Evolutionary conservation across 495 filamentous ascomycete genomes (phyloP).

Genomic region (Xanthoparmelia taractica): DNA sequence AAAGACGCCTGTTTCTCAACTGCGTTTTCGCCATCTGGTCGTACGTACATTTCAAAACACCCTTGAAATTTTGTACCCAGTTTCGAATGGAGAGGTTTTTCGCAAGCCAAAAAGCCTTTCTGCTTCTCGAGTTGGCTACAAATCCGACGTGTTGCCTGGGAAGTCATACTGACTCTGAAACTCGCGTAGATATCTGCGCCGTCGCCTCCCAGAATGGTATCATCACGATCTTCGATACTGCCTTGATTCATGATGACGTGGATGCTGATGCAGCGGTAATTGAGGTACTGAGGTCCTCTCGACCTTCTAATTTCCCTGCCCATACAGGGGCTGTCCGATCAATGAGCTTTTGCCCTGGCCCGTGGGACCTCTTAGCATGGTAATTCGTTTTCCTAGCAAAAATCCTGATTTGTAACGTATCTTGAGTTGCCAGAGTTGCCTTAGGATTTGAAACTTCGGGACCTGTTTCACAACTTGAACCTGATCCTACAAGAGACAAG

Average conservation of each 20-base stretch:
- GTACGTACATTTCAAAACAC: neutral
- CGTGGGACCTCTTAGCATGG: constrained; percentile 89
- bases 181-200: constrained; percentile 44
- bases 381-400: neutral
- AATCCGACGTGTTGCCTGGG: neutral
- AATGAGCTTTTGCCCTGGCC: constrained; percentile 83
- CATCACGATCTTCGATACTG: constrained; percentile 59
- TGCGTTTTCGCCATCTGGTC: constrained; percentile 62
- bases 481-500: neutral
- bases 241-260: constrained; percentile 36
- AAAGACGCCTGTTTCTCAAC: constrained; percentile 48
- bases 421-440: neutral
- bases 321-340: constrained; percentile 74
- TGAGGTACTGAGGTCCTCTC: constrained; percentile 36
- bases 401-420: neutral
- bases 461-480: neutral
- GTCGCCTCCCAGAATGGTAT: constrained; percentile 66
- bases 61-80: neutral
- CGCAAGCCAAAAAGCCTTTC: neutral
- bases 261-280: constrained; percentile 37
- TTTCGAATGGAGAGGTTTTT: neutral
- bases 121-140: neutral
- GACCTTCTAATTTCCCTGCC: constrained; percentile 24
- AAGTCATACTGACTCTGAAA: neutral
- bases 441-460: neutral